Evolutionary conservation across 2,329 filamentous ascomycete species (phyloP).

Genomic region (Neoarthrinium moseri): DNA sequence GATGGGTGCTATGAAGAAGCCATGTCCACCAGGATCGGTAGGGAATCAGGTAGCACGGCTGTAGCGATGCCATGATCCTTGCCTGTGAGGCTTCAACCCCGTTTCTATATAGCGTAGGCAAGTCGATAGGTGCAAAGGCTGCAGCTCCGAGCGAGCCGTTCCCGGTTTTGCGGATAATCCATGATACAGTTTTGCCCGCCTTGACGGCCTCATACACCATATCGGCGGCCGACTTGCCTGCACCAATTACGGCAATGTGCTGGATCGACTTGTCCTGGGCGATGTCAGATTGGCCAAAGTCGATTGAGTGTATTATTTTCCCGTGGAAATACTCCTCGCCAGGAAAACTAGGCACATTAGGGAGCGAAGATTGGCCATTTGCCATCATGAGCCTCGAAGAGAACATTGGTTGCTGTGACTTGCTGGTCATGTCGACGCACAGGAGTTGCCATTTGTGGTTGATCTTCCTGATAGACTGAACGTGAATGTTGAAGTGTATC

Average conservation of each 20-base stretch:
- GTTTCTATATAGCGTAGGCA: constrained; percentile 23
- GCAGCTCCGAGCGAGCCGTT: constrained; percentile 27
- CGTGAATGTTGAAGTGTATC: constrained; percentile 18
- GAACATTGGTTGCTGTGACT: background rate
- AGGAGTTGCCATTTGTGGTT: constrained; percentile 18
- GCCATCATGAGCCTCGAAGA: background rate
- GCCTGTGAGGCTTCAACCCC: constrained; percentile 21
- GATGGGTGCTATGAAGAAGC: constrained; percentile 16
- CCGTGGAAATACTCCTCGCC: constrained; percentile 25
- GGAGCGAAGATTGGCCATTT: background rate
- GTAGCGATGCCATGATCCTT: constrained; percentile 20
- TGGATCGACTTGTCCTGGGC: constrained; percentile 16
- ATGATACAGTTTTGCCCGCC: constrained; percentile 28
- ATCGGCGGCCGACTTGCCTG: constrained; percentile 35
- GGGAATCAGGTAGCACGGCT: constrained; percentile 18
- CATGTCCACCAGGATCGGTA: constrained; percentile 18
- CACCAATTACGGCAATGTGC: constrained; percentile 30
- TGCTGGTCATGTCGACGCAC: background rate
- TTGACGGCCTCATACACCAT: constrained; percentile 33
- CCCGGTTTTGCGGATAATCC: constrained; percentile 29
- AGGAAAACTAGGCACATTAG: constrained; percentile 26
- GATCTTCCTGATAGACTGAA: constrained; percentile 17
- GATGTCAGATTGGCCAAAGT: constrained; percentile 29
- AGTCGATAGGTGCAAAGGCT: constrained; percentile 23
- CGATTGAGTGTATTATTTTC: constrained; percentile 28